Base-by-base conservation (phyloP, 2,329 filamentous ascomycete genomes). In the Alternaria sp. region DNA sequence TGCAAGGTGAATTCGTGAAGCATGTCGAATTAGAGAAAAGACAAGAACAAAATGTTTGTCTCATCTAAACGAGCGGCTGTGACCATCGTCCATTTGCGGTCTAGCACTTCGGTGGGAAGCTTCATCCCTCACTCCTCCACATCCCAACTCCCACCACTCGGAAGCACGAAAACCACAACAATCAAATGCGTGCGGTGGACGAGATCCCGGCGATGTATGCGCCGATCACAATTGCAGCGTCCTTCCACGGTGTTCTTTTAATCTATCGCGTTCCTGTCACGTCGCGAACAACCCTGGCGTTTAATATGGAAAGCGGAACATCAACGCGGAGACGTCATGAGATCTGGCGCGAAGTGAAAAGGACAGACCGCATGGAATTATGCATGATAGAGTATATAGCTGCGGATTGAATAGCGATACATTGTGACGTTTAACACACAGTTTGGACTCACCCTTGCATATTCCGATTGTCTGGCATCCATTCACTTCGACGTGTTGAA, bases 291-390 rank as follows among this genome's bases (percentile, higher is more conserved):
- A 40, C 48, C 63, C 61, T 55, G 54, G 51, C 54, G 28, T 26
- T 64, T 66, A 66, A 66, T 66, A 66, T 66, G 59, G 61, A 56
- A 60, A 40, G 52, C 55, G 60, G 60, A 56, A 63, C 44, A 54
- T 44, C 26, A 44, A 61, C 51, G 46, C 55, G 53, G 21, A 41
- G 54, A 36, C 55, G 51, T 49, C 33, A 44, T 48, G 39, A 23
- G 34, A 48, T 51, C n/a, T 40, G 37, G 9, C 31, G 50, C 36
- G 39, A 31, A 42, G 36, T 26, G 58, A 64, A 66, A 52, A 66
- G 63, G 63, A 66, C 63, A 66, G 56, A 60, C 58, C 48, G 56
- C 51, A 63, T n/a, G 40, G 44, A 60, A 49, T 21, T 13, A 9
- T 10, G 23, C 21, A 36, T 44, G 21, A 14, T 36, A 7, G 0